Evolutionary conservation across 2,329 filamentous ascomycete genomes (phyloP).

Genomic region (Dactylellina drechsleri): DNA sequence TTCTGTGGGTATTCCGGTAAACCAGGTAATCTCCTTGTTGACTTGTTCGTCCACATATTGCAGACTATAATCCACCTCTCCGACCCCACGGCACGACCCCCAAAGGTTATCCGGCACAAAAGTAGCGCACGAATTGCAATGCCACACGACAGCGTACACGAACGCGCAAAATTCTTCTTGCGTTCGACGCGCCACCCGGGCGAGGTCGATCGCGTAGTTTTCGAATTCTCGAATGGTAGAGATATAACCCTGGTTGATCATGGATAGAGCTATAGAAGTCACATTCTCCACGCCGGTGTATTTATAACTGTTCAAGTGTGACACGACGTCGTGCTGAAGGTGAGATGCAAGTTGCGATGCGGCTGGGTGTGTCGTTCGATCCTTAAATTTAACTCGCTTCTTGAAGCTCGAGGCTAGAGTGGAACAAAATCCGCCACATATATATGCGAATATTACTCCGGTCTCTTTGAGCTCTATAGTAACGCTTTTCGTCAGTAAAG

Average conservation of each 20-base stretch:
- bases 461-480: conserved; percentile 46
- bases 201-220: conserved; percentile 38
- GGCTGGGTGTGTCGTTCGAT: neutral
- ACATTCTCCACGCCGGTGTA: conserved; percentile 39
- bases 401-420: conserved; percentile 46
- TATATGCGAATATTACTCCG: conserved; percentile 51
- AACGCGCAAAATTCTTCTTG: conserved; percentile 49
- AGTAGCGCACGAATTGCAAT: conserved; percentile 51
- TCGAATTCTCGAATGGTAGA: conserved; percentile 50
- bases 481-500: conserved; percentile 6
- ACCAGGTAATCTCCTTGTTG: conserved; percentile 36
- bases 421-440: conserved; percentile 45
- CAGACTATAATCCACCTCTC: conserved; percentile 48
- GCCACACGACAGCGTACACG: conserved; percentile 47
- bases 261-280: conserved; percentile 27
- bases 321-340: conserved; percentile 39
- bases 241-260: conserved; percentile 46
- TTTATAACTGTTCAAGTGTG: conserved; percentile 27
- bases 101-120: conserved; percentile 52
- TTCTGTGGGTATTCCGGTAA: conserved; percentile 17
- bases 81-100: conserved; percentile 21
- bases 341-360: conserved; percentile 37
- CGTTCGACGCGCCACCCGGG: conserved; percentile 31
- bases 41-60: conserved; percentile 44
- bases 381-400: conserved; percentile 47